phyloP scores from a whole-genome alignment of 2,329 filamentous ascomycete species.

The Pseudocercospora macadamiae region DNA sequence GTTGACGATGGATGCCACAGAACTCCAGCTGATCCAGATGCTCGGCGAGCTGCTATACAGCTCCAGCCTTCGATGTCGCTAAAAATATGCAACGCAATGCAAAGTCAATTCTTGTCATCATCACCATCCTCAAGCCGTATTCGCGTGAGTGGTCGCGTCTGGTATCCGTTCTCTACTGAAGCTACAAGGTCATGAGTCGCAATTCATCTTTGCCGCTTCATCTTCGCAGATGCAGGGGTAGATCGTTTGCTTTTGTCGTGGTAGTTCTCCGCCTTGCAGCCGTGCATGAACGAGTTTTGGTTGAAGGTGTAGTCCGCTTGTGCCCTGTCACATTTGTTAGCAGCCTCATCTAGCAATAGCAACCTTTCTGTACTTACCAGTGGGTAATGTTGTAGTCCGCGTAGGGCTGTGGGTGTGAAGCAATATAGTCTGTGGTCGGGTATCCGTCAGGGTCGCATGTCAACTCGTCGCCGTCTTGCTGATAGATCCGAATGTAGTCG shows the following conservation, averaged over 20 bases:
- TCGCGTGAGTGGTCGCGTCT: conserved; percentile 10
- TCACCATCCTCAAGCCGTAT: conserved; percentile 1
- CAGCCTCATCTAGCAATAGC: neutral
- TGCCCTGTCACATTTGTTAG: conserved; percentile 37
- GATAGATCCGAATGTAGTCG: conserved; percentile 73
- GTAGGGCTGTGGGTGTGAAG: conserved; percentile 63
- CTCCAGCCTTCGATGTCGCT: conserved; percentile 9
- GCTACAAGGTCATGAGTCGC: conserved; percentile 18
- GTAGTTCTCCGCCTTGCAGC: conserved; percentile 45
- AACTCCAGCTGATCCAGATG: conserved; percentile 2
- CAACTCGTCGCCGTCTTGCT: conserved; percentile 59
- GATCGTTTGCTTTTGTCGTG: conserved; percentile 19
- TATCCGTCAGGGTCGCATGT: conserved; percentile 71
- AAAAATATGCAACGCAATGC: conserved; percentile 5
- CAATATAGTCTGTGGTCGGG: conserved; percentile 69
- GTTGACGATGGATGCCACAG: neutral
- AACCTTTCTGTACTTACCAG: conserved; percentile 53
- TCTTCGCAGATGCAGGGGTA: neutral
- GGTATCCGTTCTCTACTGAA: conserved; percentile 9
- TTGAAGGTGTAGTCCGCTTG: conserved; percentile 62
- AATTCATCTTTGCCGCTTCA: conserved; percentile 8
- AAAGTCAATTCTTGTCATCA: neutral
- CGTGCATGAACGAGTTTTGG: conserved; percentile 63
- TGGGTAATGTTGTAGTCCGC: conserved; percentile 65
- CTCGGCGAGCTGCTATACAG: conserved; percentile 10